phyloP scores from a whole-genome alignment of 805 yeast genomes.

The Clavispora vitiphila region DNA sequence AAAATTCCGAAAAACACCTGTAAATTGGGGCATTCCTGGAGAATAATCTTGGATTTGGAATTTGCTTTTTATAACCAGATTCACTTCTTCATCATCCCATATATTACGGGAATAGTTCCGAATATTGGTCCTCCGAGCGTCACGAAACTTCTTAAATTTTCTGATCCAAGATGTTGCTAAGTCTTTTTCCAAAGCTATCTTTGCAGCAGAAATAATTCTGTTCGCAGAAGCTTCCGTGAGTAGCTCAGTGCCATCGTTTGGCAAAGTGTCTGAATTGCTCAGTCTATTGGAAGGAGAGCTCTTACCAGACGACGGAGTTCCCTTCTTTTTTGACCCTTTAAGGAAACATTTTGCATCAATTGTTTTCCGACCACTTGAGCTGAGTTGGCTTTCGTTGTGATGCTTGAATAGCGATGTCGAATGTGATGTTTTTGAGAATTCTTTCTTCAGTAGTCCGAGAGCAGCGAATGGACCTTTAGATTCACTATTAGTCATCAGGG shows the following conservation, averaged over 20 bases:
- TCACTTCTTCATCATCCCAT: conserved; percentile 34
- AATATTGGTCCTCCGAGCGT: neutral
- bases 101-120: conserved; percentile 17
- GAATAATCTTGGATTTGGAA: conserved; percentile 31
- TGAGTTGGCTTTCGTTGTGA: neutral
- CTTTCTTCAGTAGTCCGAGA: neutral
- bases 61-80: conserved; percentile 25
- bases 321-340: neutral
- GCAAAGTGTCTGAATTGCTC: neutral
- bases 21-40: conserved; percentile 30
- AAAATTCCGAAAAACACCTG: conserved; percentile 24
- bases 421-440: neutral
- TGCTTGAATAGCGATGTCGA: neutral
- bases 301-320: neutral
- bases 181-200: conserved; percentile 20
- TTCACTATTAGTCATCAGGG: neutral
- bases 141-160: conserved; percentile 22
- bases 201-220: conserved; percentile 22
- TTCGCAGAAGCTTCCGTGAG: conserved; percentile 24
- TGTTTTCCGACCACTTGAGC: neutral
- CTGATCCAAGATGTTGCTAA: conserved; percentile 32
- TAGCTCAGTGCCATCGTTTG: neutral
- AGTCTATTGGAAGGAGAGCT: neutral
- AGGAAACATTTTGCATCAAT: neutral
- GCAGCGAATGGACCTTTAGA: neutral